phyloP scores from a whole-genome alignment of 805 yeast species.

The Kodamaea neixiangensis region DNA sequence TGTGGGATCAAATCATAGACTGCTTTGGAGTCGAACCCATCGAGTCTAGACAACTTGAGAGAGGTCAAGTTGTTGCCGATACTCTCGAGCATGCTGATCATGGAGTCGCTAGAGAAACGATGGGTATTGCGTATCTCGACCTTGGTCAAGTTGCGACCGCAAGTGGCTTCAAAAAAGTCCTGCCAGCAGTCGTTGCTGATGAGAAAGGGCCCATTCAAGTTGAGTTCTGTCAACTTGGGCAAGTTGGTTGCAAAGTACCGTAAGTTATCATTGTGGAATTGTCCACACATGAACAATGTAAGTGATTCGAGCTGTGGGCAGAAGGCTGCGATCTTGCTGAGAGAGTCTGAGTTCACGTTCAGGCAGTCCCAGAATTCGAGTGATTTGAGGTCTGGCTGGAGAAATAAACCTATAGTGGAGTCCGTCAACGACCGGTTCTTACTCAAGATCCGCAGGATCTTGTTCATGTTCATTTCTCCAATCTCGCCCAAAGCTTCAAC shows the following conservation, averaged over 20 bases:
- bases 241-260: constrained; percentile 63
- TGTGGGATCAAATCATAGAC: constrained; percentile 68
- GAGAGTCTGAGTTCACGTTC: constrained; percentile 62
- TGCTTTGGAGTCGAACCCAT: constrained; percentile 61
- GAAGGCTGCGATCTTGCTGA: constrained; percentile 68
- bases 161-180: constrained; percentile 58
- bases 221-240: constrained; percentile 49
- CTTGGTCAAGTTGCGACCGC: constrained; percentile 51
- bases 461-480: constrained; percentile 68
- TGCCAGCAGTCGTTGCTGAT: constrained; percentile 79
- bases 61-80: constrained; percentile 55
- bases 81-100: constrained; percentile 60
- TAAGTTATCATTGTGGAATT: constrained; percentile 75
- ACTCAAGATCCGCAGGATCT: constrained; percentile 74
- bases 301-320: constrained; percentile 73
- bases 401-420: constrained; percentile 69
- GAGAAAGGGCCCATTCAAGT: constrained; percentile 89
- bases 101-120: constrained; percentile 68
- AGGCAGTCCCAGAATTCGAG: constrained; percentile 95
- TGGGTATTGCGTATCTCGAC: constrained; percentile 81
- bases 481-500: constrained; percentile 87
- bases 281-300: constrained; percentile 90
- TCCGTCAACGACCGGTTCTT: constrained; percentile 79
- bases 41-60: constrained; percentile 66
- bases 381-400: constrained; percentile 55